Conservation (phyloP, 108 stramenopile species). For the Aurantiochytrium sp. region DNA sequence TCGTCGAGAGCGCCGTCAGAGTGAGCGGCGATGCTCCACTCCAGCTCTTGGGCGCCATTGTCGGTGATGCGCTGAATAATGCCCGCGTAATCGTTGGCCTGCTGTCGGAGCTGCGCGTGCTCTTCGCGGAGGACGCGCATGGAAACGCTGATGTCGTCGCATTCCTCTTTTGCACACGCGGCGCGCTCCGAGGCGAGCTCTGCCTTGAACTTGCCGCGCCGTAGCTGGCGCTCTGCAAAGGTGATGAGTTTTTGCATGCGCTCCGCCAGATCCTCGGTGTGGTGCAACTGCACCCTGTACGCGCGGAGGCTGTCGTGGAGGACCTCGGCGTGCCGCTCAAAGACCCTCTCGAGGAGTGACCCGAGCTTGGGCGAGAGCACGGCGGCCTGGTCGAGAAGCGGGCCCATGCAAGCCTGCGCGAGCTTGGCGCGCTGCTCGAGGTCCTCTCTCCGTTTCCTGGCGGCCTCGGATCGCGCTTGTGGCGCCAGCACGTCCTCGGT, state of each 20-base stretch:
- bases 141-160: background rate
- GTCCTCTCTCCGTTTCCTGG: background rate
- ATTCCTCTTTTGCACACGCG: background rate
- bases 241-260: background rate
- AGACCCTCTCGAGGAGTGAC: background rate
- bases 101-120: background rate
- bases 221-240: conserved; percentile 1
- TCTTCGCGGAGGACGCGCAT: background rate
- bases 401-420: background rate
- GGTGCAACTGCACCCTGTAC: background rate
- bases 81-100: background rate
- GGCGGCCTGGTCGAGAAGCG: background rate
- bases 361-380: background rate
- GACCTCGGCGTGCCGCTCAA: background rate
- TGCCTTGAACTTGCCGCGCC: background rate
- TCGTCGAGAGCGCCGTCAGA: background rate
- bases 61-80: background rate
- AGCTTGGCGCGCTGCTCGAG: background rate
- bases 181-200: background rate
- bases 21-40: background rate
- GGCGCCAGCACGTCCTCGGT: background rate
- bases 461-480: background rate
- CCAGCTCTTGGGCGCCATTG: background rate
- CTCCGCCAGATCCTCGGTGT: background rate
- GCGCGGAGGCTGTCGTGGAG: background rate